Evolutionary conservation across 1,139 yeast species (phyloP).

Genomic region (Debaryomyces udenii): DNA sequence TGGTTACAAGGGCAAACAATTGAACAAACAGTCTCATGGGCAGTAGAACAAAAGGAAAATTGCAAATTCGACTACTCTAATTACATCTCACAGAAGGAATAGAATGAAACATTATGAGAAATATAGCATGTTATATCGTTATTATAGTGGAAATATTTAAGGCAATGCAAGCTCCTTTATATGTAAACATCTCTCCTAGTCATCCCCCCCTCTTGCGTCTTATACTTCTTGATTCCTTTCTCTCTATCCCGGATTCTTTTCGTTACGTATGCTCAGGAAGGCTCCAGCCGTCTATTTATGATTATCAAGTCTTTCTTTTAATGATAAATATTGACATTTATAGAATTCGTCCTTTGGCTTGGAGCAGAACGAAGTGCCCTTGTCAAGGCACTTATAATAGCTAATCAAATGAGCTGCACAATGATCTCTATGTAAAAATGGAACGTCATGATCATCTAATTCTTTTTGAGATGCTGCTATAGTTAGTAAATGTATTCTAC

Average conservation of each 20-base stretch:
- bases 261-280: background rate
- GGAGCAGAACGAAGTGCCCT: conserved; percentile 48
- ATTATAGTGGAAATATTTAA: background rate
- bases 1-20: too few relatives aligned
- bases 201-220: background rate
- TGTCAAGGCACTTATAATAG: conserved; percentile 51
- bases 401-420: conserved; percentile 51
- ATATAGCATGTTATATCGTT: too few relatives aligned
- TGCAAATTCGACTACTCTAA: too few relatives aligned
- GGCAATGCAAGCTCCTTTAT: conserved; percentile 4
- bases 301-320: conserved; percentile 47
- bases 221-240: background rate
- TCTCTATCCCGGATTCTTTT: background rate
- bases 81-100: too few relatives aligned
- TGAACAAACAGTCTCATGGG: too few relatives aligned
- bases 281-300: conserved; percentile 14
- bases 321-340: conserved; percentile 49
- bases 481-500: conserved; percentile 5
- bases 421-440: conserved; percentile 50
- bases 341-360: conserved; percentile 49
- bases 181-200: too few relatives aligned
- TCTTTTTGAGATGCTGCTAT: conserved; percentile 41
- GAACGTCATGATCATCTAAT: conserved; percentile 48
- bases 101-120: too few relatives aligned
- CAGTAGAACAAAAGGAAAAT: too few relatives aligned